Base-by-base conservation (phyloP, 371 early-diverging fungal species). In the Lichtheimia ramosa region DNA sequence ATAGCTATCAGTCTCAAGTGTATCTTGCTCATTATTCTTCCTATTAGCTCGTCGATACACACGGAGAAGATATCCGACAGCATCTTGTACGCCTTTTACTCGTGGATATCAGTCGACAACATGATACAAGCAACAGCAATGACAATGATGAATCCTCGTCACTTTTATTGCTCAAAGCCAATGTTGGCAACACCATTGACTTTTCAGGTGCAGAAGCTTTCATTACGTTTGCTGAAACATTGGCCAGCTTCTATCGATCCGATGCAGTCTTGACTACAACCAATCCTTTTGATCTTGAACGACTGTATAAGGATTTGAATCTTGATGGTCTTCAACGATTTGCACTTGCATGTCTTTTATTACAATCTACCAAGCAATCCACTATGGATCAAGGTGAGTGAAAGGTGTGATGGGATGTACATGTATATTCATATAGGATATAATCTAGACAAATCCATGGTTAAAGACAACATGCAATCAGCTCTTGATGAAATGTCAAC, bases 11-110 rank as follows among this genome's bases (percentile, higher is more conserved):
- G 5, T 54, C 24, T 51, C 15, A 21, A 6, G 21, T 51, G 10
- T 2, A 20, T 18, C 13, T 51, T 51, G 2, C 12, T 16, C 43
- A 21, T 54, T 13, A 54, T 39, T 59, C 25, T 41, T 51, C 18
- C 51, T 56, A 6, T 20, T 62, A 87, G 87, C 62, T 84, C 28
- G 78, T 84, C 51, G 78, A 79, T 52, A 72, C 79, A 6, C 76
- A 84, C 81, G 87, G 85, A 39, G 77, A 79, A 59, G 73, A 68
- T 43, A 81, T 83, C 43, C 77, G 79, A 41, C 70, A 83, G 54
- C 85, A 84, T 59, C 67, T 87, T 52, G 67, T 85, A 43, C 73
- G 82, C 43, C 77, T 70, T 52, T 64, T 87, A 21, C 64, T 85
- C 20, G 70, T 77, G 54, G 82, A 81, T 48, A 61, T 62, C 21